Evolutionary conservation across 2,329 filamentous ascomycete species (phyloP).

Genomic region (Hortaea werneckii): DNA sequence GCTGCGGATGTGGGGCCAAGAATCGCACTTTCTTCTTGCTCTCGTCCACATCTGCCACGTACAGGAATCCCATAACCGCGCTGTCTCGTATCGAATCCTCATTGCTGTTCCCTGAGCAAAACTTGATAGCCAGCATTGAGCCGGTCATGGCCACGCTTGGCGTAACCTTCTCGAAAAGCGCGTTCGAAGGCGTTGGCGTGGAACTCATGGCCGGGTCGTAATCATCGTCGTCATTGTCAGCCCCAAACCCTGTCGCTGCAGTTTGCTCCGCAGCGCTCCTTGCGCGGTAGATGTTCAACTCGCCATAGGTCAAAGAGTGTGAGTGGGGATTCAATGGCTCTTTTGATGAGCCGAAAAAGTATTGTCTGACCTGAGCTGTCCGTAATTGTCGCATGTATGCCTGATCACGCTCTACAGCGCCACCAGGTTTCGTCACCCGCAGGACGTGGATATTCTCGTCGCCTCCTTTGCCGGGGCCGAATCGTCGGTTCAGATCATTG

Average conservation of each 20-base stretch:
- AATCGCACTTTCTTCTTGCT: constrained; percentile 71
- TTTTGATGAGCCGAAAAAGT: constrained; percentile 74
- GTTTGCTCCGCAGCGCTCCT: constrained; percentile 10
- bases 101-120: constrained; percentile 54
- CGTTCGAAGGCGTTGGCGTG: constrained; percentile 6
- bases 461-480: constrained; percentile 38
- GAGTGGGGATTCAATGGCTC: constrained; percentile 78
- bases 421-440: constrained; percentile 73
- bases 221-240: constrained; percentile 36
- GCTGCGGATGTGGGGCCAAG: constrained; percentile 71
- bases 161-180: constrained; percentile 41
- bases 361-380: constrained; percentile 73
- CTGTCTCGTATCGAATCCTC: constrained; percentile 67
- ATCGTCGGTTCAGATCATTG: constrained; percentile 62
- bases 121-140: constrained; percentile 72
- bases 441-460: constrained; percentile 62
- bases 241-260: neutral
- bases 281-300: constrained; percentile 53
- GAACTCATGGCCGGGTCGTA: constrained; percentile 19
- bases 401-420: constrained; percentile 67
- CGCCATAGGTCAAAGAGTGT: constrained; percentile 69
- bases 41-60: constrained; percentile 84
- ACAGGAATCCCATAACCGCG: constrained; percentile 83
- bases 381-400: constrained; percentile 62
- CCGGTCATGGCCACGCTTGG: constrained; percentile 63